Base-by-base conservation (phyloP, 2,329 filamentous ascomycete species). In the Xylaria sp. region DNA sequence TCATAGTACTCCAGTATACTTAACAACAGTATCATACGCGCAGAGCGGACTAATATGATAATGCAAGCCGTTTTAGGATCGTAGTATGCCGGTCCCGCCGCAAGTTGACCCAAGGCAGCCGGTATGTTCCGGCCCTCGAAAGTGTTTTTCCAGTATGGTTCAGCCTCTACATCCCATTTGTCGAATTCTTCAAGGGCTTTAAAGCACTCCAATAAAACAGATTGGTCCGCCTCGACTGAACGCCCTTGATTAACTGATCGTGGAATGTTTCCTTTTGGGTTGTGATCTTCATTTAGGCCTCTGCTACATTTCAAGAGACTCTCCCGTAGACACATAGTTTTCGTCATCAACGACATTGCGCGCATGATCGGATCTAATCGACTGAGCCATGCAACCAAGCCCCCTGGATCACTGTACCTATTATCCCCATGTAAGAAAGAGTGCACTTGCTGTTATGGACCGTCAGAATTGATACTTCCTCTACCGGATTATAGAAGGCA, bases 1-100 rank as follows among this genome's bases (percentile, higher is more conserved):
- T 68, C 65, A 25, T 70, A 60, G 34, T 71, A 71, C 58, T 71
- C 69, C 13, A 71, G 56, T 61, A 71, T 67, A 52, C 67, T 71
- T 23, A 70, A 23, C 20, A 71, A 28, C 18, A 70, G 25, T n/a
- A 70, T 53, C 28, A 71, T 8, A 15, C 67, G 69, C 5, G 65
- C 67, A 20, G 64, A 58, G 15, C 67, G 67, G 28, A 70, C 28
- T 13, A 71, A 48, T 46, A 71, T 71, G 50, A 70, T 66, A 43
- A 69, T 70, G 23, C 67, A 70, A 12, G 69, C 67, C 3, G 67
- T 71, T 55, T 66, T 67, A 28, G 69, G 48, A 50, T 71, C 69
- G 41, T 58, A 66, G 46, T 57, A 68, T 15, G 48, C 57, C 12
- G n/a, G 9, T 3, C 55, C 45, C 1, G 28, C 57, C 4, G 67